Evolutionary conservation across 257 asterid genomes (phyloP).

Genomic region (Rauvolfia tetraphylla): DNA sequence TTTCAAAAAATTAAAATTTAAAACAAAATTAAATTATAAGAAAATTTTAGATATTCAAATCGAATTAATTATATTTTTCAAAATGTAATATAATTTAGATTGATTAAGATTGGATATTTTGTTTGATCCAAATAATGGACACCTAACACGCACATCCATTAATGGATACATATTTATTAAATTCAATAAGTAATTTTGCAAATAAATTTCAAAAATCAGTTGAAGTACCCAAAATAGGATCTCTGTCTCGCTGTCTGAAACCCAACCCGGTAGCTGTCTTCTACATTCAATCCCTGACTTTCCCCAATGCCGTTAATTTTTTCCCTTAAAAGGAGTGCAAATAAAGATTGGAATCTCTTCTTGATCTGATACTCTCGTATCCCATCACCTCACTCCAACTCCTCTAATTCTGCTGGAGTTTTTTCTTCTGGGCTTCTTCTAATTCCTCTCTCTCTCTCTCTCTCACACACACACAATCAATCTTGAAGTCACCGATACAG

Average conservation of each 20-base stretch:
- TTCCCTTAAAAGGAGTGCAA: not conserved
- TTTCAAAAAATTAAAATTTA: no score
- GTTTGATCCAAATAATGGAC: no score
- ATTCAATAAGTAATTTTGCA: no score
- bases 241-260: not conserved
- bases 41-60: no score
- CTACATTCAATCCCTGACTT: not conserved
- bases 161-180: no score
- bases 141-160: no score
- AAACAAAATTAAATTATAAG: no score
- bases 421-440: not conserved
- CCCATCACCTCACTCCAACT: not conserved
- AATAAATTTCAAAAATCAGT: not conserved
- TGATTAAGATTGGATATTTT: no score
- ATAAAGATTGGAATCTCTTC: not conserved
- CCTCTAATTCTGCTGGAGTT: not conserved
- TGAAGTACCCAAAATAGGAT: not conserved
- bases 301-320: not conserved
- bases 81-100: no score
- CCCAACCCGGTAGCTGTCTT: not conserved
- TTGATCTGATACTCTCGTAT: not conserved
- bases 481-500: not conserved
- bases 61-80: no score
- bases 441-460: no score
- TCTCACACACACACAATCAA: no score